Conservation (phyloP, 805 yeast genomes). For the Candida patagonica region DNA sequence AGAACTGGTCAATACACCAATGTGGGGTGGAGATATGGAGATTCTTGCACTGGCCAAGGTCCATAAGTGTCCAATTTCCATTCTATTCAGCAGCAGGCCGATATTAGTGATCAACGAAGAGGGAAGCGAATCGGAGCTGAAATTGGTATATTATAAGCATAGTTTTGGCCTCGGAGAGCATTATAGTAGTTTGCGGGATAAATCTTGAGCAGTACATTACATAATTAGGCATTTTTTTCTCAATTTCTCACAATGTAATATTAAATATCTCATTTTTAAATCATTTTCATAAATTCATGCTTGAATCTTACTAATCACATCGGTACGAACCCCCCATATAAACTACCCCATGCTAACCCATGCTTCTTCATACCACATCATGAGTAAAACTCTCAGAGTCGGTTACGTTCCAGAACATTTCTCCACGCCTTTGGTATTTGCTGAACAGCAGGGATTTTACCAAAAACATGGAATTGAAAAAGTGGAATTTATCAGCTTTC, state of each 20-base stretch:
- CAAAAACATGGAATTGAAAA: constrained; percentile 35
- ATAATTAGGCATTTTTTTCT: not conserved
- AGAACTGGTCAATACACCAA: constrained; percentile 63
- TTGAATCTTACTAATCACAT: too few species aligned
- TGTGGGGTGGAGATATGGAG: constrained; percentile 97
- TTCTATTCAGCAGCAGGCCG: constrained; percentile 70
- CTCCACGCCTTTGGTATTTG: constrained; percentile 76
- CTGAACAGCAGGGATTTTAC: constrained; percentile 50
- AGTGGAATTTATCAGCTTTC: constrained; percentile 55
- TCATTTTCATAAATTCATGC: too few species aligned
- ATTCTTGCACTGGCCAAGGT: constrained; percentile 68
- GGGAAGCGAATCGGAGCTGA: constrained; percentile 40
- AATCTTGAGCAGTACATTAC: too few species aligned
- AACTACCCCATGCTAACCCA: too few species aligned
- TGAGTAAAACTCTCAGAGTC: constrained; percentile 36
- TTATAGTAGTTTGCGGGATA: constrained; percentile 58
- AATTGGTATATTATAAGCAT: constrained; percentile 75
- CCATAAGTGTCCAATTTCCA: constrained; percentile 65
- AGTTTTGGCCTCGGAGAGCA: constrained; percentile 90
- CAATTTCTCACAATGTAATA: not conserved
- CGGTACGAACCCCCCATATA: too few species aligned
- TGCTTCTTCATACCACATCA: too few species aligned
- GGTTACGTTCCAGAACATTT: constrained; percentile 92
- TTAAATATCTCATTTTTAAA: too few species aligned
- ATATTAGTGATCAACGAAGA: constrained; percentile 54